Percentiles rank a stretch among this genome's conserved stretches.
phyloP scores from a whole-genome alignment of 1,139 yeast genomes.

The Taphrina confusa region DNA sequence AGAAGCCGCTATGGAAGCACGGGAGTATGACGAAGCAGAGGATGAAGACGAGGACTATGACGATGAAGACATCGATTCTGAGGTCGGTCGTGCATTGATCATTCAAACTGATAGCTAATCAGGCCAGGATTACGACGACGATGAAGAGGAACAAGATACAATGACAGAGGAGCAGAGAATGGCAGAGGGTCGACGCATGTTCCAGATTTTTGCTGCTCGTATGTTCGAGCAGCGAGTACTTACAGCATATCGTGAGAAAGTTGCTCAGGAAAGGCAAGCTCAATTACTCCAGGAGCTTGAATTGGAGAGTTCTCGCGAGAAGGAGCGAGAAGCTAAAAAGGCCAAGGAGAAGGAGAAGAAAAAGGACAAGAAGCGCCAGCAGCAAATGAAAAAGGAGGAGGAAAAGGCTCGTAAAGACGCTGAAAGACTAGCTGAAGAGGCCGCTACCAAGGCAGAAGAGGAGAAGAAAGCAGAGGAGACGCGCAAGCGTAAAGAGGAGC shows the following conservation, averaged over 20 bases:
- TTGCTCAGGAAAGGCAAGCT: conserved; percentile 72
- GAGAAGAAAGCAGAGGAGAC: conserved; percentile 54
- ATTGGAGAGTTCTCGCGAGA: conserved; percentile 68
- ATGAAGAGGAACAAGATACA: conserved; percentile 49
- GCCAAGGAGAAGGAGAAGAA: conserved; percentile 72
- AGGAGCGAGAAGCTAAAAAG: conserved; percentile 71
- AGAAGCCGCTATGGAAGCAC: conserved; percentile 46
- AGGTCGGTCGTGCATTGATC: conserved; percentile 38
- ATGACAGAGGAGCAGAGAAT: conserved; percentile 65
- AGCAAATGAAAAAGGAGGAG: conserved; percentile 73
- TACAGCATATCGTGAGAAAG: conserved; percentile 69
- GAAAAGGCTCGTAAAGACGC: conserved; percentile 64
- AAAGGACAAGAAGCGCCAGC: conserved; percentile 71
- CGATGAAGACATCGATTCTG: conserved; percentile 45
- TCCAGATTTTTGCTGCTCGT: conserved; percentile 73
- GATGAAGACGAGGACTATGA: conserved; percentile 48
- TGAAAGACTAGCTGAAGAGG: conserved; percentile 57
- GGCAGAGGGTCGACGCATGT: conserved; percentile 73
- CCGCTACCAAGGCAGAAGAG: conserved; percentile 54
- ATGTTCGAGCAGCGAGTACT: conserved; percentile 70
- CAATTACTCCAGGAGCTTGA: conserved; percentile 75
- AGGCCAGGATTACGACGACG: conserved; percentile 40
- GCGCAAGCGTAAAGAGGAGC: conserved; percentile 57
- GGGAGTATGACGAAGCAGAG: conserved; percentile 48
- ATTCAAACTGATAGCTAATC: neutral